Conservation (phyloP, 73 alveolate genomes). For the Uronychia setigera region DNA sequence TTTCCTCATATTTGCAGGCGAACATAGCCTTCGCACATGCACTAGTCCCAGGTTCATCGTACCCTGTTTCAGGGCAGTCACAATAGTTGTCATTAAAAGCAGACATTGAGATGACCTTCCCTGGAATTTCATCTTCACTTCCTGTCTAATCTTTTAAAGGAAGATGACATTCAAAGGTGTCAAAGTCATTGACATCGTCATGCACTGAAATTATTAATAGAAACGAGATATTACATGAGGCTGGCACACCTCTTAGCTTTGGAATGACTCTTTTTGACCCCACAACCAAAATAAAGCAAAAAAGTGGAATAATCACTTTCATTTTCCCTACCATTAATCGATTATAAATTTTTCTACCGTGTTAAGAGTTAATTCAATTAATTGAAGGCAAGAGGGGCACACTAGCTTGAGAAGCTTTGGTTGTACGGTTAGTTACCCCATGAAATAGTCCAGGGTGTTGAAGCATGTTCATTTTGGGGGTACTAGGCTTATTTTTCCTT, state of each 20-base stretch:
- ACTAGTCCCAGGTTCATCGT: conserved; percentile 52
- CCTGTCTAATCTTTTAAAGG: not conserved
- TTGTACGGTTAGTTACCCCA: no score
- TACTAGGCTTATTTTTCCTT: not conserved
- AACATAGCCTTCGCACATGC: conserved; percentile 54
- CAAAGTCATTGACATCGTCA: not conserved
- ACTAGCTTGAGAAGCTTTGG: no score
- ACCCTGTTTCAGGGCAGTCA: conserved; percentile 59
- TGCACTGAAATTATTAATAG: no score
- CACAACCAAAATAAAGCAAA: no score
- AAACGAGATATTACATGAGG: no score
- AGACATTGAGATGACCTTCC: not conserved
- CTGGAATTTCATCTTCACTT: not conserved
- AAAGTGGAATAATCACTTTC: no score
- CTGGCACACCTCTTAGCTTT: no score
- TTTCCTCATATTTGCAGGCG: conserved; percentile 39
- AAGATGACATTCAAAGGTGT: not conserved
- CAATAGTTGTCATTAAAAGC: conserved; percentile 52
- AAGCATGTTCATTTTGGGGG: not conserved
- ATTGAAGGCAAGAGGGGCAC: no score
- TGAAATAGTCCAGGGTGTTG: not conserved
- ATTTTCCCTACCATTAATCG: no score
- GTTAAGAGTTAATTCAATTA: no score
- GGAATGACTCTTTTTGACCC: no score
- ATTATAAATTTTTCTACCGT: no score